phyloP scores from a whole-genome alignment of 106 monocot species.

The Phalaenopsis equestris region DNA sequence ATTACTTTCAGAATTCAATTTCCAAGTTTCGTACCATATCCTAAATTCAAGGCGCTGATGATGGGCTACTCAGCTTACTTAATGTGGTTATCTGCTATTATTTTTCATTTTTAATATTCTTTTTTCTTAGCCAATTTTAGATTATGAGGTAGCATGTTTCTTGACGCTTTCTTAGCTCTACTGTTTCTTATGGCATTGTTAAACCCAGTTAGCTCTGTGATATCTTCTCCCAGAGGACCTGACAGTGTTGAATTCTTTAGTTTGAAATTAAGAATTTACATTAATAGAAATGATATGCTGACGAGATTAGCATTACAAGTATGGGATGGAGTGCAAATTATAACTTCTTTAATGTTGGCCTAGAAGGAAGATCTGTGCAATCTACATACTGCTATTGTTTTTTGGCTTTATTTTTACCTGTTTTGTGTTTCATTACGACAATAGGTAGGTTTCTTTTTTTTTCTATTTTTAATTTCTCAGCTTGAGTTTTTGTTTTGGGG shows the following conservation, averaged over 20 bases:
- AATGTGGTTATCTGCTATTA: not conserved
- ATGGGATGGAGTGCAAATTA: not conserved
- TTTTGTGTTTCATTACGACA: not conserved
- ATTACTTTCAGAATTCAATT: too few species aligned
- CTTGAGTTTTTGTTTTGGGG: not conserved
- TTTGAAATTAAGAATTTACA: not conserved
- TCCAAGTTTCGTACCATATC: not conserved
- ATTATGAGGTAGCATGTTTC: not conserved
- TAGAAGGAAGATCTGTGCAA: not conserved
- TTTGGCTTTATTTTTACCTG: not conserved
- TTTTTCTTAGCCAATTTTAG: not conserved
- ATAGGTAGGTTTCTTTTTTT: not conserved
- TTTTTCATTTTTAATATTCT: not conserved
- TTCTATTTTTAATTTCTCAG: not conserved
- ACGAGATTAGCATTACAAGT: not conserved
- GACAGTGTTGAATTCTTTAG: not conserved
- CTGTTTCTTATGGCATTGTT: not conserved
- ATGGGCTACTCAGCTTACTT: not conserved
- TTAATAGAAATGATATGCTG: not conserved
- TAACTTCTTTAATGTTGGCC: not conserved
- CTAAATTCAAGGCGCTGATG: not conserved
- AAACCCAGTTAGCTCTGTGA: not conserved
- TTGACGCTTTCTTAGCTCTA: not conserved
- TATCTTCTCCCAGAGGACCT: not conserved
- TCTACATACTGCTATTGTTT: not conserved